These are phyloP conservation scores for Przewalskia tangutica DNA, from an alignment of 257 asterid species.

Conservation along the genomic window DNA sequence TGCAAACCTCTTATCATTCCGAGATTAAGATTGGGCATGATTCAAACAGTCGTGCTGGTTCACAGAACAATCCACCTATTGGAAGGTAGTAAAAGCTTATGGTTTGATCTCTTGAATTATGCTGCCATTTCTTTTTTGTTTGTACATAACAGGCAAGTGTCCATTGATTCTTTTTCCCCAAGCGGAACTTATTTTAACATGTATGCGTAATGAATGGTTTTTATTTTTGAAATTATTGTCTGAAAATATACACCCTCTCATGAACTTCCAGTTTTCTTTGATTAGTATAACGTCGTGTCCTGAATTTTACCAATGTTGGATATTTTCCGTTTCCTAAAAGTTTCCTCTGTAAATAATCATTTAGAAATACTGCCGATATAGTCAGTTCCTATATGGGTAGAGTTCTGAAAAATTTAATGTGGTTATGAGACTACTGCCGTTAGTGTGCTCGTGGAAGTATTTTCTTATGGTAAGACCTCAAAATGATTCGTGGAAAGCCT, in stretches of 20 bases:
- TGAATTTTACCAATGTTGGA: neutral
- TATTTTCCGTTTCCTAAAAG: neutral
- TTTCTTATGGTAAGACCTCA: neutral
- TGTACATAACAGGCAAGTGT: neutral
- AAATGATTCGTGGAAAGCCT: neutral
- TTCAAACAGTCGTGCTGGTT: constrained; percentile 13
- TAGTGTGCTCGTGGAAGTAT: neutral
- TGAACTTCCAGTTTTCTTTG: neutral
- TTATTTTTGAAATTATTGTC: neutral
- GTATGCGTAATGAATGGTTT: neutral
- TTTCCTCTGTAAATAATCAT: neutral
- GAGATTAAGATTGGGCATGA: constrained; percentile 33
- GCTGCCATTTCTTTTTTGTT: neutral
- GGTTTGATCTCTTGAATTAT: neutral
- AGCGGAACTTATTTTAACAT: neutral
- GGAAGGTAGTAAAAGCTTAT: constrained; percentile 10
- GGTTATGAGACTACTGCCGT: neutral
- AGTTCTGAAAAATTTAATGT: neutral
- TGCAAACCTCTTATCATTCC: constrained; percentile 68
- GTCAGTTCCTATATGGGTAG: neutral
- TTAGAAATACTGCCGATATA: neutral
- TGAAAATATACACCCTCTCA: neutral
- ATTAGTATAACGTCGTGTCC: neutral
- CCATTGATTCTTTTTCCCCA: neutral
- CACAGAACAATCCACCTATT: constrained; percentile 11